Evolutionary conservation across 116 monocot genomes (phyloP), one percentile per base, ranked within the genome.

Genomic region (Papilionanthe hybrid): DNA sequence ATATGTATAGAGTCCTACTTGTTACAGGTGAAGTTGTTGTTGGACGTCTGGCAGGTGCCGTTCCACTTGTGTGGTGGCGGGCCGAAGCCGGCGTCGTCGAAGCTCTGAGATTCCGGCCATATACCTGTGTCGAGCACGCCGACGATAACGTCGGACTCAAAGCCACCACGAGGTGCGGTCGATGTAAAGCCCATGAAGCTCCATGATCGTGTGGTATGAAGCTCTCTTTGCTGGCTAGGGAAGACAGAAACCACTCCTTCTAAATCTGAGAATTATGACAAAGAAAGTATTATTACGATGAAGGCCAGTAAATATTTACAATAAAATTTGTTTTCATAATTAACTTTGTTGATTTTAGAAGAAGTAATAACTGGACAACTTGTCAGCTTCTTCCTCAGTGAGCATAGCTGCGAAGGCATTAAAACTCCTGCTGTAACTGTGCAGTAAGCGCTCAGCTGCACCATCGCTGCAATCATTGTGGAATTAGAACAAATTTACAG

Each of bases 41-140:
- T 37, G 10, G 77, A 55, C 1, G 53, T 53, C 15, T 77, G 66
- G 78, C 86, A 86, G 17, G 77, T n/a, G 7, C 86, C 86, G 72
- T 83, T 86, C 83, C 86, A 86, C 63, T 75, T 83, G 37, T 9
- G 47, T 2, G 86, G 86, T 1, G 77, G 80, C 4, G 83, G 78
- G 6, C 86, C 83, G 19, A 83, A 32, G 1, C 86, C 86, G 13
- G 80, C 49, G 56, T 86, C 83, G 17, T 17, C 73, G 53, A 86
- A 86, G 67, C 83, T 83, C 2, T 80, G 23, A 9, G 86, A 83
- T 29, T 86, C 86, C 0, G 86, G 86, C 86, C 86, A 82, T 47
- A 77, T 82, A 22, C 83, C 83, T 13, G 65, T 78, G 42, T 83
- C 83, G 12, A 83, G 22, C 73, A 83, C 56, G 53, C 83, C 83